Base-by-base conservation (phyloP, 2,329 filamentous ascomycete genomes). In the Hysterium pulicare region DNA sequence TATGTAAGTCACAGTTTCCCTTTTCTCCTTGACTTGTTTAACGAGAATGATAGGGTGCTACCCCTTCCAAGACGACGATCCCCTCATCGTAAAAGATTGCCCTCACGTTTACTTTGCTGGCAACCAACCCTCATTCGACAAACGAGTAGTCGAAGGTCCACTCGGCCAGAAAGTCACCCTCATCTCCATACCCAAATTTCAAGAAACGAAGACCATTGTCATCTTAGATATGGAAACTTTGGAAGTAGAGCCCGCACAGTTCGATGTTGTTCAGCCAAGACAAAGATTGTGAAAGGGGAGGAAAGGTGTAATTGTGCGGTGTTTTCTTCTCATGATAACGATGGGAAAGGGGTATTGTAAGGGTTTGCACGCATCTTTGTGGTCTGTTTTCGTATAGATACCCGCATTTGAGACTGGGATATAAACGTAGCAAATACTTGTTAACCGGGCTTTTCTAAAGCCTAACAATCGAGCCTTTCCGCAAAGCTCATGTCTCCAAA, bases 31-130 rank as follows among this genome's bases (percentile, higher is more conserved):
- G 24, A 17, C 17, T 13, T 21, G n/a, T 42, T n/a, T 33, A 45
- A 32, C 2, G 26, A 21, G 16, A 16, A 22, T 11, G 38, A 4
- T 21, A 90, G 88, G 88, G 87, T 90, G 87, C 60, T 98, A 97
- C 61, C 93, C 93, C 0, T 98, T 95, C 68, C 90, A 97, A 67
- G 87, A 93, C 15, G 80, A 89, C 38, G 94, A 98, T 60, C 90
- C 88, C 1, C 94, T 97, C 59, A 85, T 97, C 33, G 76, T 98
- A 57, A 81, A 84, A 49, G 73, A 82, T 15, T 95, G 88, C 49
- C 93, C 93, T 2, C 91, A 98, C 59, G 74, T 98, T 23, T 97
- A 89, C 70, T 88, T 98, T 63, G 85, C 87, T 1, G 90, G 90
- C 13, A 90, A 86, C 55, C 90, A 95, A 65, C 84, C 88, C 2